Conservation (phyloP, 2,329 filamentous ascomycete genomes). For the Trichoderma gracile region DNA sequence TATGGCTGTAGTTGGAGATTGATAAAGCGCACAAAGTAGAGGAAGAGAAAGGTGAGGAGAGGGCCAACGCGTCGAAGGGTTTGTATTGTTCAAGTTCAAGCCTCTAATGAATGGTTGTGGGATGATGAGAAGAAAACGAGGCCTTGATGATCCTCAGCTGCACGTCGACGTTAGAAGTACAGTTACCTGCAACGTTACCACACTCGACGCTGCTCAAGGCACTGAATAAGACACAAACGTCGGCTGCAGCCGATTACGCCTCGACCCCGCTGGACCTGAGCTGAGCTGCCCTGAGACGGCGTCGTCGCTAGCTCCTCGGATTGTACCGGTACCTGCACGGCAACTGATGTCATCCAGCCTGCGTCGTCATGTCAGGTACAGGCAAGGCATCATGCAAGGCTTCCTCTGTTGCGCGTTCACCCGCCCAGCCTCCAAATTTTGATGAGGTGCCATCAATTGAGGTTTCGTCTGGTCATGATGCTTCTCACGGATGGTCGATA, state of each 20-base stretch:
- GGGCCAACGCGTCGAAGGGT: too few species aligned
- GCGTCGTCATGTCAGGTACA: neutral
- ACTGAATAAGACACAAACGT: too few species aligned
- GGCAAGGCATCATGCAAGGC: neutral
- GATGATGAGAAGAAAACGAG: too few species aligned
- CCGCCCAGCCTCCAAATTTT: neutral
- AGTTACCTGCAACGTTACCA: too few species aligned
- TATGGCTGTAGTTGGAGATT: too few species aligned
- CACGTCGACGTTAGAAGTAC: too few species aligned
- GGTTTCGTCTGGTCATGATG: neutral
- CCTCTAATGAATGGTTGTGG: too few species aligned
- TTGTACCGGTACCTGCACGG: neutral
- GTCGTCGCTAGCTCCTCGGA: neutral
- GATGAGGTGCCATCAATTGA: neutral
- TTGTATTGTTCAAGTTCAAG: too few species aligned
- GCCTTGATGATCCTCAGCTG: too few species aligned
- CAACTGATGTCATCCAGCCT: neutral
- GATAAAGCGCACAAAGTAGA: too few species aligned
- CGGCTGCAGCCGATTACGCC: too few species aligned
- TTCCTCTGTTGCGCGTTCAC: constrained; percentile 7
- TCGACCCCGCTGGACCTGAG: neutral
- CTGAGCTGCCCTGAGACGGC: neutral
- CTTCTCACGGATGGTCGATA: neutral
- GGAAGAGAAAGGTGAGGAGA: too few species aligned
- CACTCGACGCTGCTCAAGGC: neutral